Evolutionary conservation across 805 yeast genomes (phyloP).

Genomic region (Metschnikowia noctiluminum): DNA sequence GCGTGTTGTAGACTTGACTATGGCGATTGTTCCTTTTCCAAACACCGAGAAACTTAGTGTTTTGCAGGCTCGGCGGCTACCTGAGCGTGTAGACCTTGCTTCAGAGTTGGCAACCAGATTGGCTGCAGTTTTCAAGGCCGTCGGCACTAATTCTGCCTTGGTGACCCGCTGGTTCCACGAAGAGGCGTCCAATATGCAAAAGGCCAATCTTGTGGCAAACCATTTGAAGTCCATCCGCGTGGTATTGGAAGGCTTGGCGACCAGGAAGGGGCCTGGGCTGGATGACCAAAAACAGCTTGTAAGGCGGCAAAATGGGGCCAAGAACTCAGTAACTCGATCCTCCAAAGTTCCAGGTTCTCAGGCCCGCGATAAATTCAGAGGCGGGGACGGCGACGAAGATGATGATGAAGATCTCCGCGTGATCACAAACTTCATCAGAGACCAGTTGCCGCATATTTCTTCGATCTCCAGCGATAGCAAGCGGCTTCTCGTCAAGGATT

Average conservation of each 20-base stretch:
- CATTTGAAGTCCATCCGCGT: slow-evolving; percentile 51
- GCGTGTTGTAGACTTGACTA: slow-evolving; percentile 42
- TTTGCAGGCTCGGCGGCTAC: slow-evolving; percentile 30
- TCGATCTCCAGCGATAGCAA: slow-evolving; percentile 37
- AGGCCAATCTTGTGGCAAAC: slow-evolving; percentile 52
- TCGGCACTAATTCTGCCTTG: slow-evolving; percentile 30
- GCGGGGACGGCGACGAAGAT: slow-evolving; percentile 31
- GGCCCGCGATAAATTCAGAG: background rate
- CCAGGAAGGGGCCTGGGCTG: slow-evolving; percentile 13
- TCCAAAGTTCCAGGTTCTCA: too few species aligned
- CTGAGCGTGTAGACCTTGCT: slow-evolving; percentile 28
- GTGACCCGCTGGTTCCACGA: slow-evolving; percentile 45
- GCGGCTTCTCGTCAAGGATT: slow-evolving; percentile 46
- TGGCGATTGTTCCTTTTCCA: slow-evolving; percentile 52
- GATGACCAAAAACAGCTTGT: slow-evolving; percentile 9
- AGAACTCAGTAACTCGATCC: background rate
- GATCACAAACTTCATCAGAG: slow-evolving; percentile 36
- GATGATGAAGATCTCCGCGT: slow-evolving; percentile 42
- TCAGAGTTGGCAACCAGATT: slow-evolving; percentile 36
- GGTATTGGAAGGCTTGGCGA: slow-evolving; percentile 46
- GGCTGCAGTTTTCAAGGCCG: slow-evolving; percentile 34
- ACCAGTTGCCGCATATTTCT: slow-evolving; percentile 33
- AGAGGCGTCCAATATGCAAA: slow-evolving; percentile 50
- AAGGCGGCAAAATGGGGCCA: slow-evolving; percentile 8
- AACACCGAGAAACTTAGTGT: slow-evolving; percentile 38